Base-by-base conservation (phyloP, 805 yeast species). In the Yamadazyma sp. region DNA sequence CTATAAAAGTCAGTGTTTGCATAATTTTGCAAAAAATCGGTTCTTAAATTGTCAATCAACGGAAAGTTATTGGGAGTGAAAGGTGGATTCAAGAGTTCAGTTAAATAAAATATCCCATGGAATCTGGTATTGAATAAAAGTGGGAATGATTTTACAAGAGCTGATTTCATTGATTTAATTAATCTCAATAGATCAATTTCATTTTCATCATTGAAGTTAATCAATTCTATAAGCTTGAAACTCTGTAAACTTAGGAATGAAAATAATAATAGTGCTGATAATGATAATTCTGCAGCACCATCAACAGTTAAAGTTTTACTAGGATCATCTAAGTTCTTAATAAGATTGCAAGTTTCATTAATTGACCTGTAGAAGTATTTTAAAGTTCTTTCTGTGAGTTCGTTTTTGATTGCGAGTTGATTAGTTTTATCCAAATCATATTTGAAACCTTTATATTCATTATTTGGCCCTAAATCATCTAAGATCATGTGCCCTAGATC, bases 131-230 rank as follows among this genome's bases (percentile, higher is more conserved):
- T 27, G 11, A 11, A 21, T 22, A 36, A 11, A 17, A 26, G 3
- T 4, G 35, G 35, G 19, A 30, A n/a, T 3, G 24, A 10, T 22
- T 26, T 31, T 2, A 22, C 25, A 3, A 36, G 26, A 15, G 21
- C 12, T 7, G 26, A 16, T 26, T 36, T 36, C 39, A 36, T 36
- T 7, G 35, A 36, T 13, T 22, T 25, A 9, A 27, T 20, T 22
- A 36, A 13, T 7, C 31, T 9, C 13, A 36, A 4, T 15, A 36
- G 19, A n/a, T 27, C 35, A 12, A 31, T 15, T 14, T 36, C 31
- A 12, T 19, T 8, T 3, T 17, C 18, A 6, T 25, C 21, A 19
- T 36, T 24, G 17, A 27, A 36, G 13, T 26, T 23, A 3, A 36
- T 23, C n/a, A 36, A 23, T 4, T 14, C 16, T 2, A 36, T 27